A percentile compares a stretch with the other conserved stretches of the same genome.
Conservation (phyloP, 768 basidiomycete genomes). For the Tulasnella sp. region DNA sequence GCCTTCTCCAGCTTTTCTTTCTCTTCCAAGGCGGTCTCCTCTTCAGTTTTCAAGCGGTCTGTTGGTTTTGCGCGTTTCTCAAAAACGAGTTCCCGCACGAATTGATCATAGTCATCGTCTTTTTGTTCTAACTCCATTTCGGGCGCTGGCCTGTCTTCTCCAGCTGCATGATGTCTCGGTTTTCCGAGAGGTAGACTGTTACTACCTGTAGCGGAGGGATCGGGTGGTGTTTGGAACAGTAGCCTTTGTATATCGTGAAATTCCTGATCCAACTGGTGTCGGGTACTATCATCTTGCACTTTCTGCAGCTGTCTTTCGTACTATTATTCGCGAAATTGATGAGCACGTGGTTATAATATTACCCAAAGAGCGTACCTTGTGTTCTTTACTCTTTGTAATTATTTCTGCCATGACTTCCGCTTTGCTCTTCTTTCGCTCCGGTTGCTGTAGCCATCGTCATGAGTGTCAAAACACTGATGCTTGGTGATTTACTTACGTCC, state of each 20-base stretch:
- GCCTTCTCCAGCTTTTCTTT: constrained; percentile 78
- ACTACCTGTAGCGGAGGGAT: too few species aligned
- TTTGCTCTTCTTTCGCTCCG: constrained; percentile 76
- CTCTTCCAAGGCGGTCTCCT: constrained; percentile 80
- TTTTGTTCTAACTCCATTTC: too few species aligned
- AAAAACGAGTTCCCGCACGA: constrained; percentile 83
- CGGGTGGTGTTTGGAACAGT: constrained; percentile 36
- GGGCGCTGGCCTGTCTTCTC: neutral
- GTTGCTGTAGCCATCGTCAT: constrained; percentile 34
- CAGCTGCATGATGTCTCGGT: neutral
- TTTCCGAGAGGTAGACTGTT: neutral
- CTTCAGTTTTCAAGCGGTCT: constrained; percentile 91
- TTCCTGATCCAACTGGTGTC: constrained; percentile 79
- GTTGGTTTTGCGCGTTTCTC: constrained; percentile 89
- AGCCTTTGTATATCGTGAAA: constrained; percentile 68
- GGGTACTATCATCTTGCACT: constrained; percentile 71
- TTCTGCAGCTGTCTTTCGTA: constrained; percentile 76
- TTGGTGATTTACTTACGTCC: constrained; percentile 24
- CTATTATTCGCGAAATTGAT: constrained; percentile 30
- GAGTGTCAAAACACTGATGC: constrained; percentile 7
- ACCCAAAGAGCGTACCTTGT: constrained; percentile 47
- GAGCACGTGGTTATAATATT: neutral
- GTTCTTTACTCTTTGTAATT: constrained; percentile 89
- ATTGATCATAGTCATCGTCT: constrained; percentile 76
- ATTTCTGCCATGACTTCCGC: constrained; percentile 97